A percentile compares a stretch with the other conserved stretches of the same genome.
phyloP scores from a whole-genome alignment of 2,329 filamentous ascomycete species.

The Ceratocystis ficicola region DNA sequence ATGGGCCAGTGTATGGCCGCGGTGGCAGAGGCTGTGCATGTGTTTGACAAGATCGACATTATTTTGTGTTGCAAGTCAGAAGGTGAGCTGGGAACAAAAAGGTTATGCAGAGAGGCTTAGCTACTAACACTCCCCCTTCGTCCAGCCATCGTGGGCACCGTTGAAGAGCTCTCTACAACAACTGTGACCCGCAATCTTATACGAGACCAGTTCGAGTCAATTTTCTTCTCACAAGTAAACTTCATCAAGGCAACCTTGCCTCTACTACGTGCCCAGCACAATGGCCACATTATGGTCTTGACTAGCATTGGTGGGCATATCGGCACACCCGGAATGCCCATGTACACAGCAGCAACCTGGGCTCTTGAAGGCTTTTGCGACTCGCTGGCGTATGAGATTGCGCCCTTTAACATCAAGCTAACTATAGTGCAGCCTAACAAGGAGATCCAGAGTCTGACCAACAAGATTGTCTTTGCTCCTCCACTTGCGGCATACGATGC shows the following conservation, averaged over 20 bases:
- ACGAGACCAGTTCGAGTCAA: slow-evolving; percentile 82
- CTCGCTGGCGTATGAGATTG: slow-evolving; percentile 87
- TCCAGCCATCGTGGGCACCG: slow-evolving; percentile 70
- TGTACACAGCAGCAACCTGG: slow-evolving; percentile 89
- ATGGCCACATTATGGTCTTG: slow-evolving; percentile 80
- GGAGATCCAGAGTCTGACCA: slow-evolving; percentile 78
- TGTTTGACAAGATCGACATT: slow-evolving; percentile 81
- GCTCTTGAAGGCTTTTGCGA: slow-evolving; percentile 94
- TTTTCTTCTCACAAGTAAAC: slow-evolving; percentile 93
- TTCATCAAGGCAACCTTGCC: slow-evolving; percentile 84
- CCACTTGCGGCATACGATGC: slow-evolving; percentile 55
- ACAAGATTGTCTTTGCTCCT: slow-evolving; percentile 73
- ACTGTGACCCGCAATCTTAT: slow-evolving; percentile 64
- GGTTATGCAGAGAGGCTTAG: slow-evolving; percentile 1
- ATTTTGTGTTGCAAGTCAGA: slow-evolving; percentile 81
- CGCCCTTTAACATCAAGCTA: slow-evolving; percentile 92
- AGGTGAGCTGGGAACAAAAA: slow-evolving; percentile 37
- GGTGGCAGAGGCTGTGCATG: slow-evolving; percentile 70
- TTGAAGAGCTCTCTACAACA: slow-evolving; percentile 74
- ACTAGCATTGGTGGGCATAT: slow-evolving; percentile 87
- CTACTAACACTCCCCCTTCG: neutral
- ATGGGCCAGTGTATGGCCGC: slow-evolving; percentile 70
- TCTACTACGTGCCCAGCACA: slow-evolving; percentile 63
- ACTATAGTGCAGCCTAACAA: slow-evolving; percentile 93
- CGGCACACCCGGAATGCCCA: slow-evolving; percentile 78